Evolutionary conservation across 495 filamentous ascomycete species (phyloP).

Genomic region (Hypoxylon fragiforme): DNA sequence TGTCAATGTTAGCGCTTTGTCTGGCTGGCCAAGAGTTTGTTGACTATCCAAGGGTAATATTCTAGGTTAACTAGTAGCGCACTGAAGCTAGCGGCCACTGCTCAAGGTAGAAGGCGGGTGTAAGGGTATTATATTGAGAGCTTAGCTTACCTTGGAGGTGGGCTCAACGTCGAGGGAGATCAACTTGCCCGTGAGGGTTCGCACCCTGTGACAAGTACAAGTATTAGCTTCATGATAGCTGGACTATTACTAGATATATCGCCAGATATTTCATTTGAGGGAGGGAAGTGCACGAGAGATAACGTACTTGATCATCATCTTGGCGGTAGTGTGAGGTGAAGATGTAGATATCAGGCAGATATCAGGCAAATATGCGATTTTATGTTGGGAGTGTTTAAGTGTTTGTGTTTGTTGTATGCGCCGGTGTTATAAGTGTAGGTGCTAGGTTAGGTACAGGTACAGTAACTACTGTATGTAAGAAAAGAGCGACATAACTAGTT

Average conservation of each 20-base stretch:
- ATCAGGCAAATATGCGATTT: too few relatives aligned
- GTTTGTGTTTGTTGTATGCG: too few relatives aligned
- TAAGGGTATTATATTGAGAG: background rate
- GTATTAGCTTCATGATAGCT: background rate
- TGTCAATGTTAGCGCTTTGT: conserved; percentile 4
- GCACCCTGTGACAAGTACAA: conserved; percentile 68
- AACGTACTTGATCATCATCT: conserved; percentile 54
- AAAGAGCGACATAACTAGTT: too few relatives aligned
- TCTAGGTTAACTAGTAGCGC: too few relatives aligned
- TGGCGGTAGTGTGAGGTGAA: conserved; percentile 24
- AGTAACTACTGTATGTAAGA: too few relatives aligned
- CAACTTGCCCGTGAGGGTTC: conserved; percentile 96
- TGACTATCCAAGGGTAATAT: too few relatives aligned
- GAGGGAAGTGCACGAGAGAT: too few relatives aligned
- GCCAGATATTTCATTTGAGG: too few relatives aligned
- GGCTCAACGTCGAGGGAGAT: conserved; percentile 95
- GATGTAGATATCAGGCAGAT: background rate
- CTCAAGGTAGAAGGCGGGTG: background rate
- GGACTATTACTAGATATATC: too few relatives aligned
- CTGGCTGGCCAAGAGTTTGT: background rate
- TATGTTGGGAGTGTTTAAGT: too few relatives aligned
- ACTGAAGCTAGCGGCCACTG: background rate
- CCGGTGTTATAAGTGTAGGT: too few relatives aligned
- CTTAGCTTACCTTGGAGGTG: conserved; percentile 74
- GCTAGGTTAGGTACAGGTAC: too few relatives aligned